These are phyloP conservation scores for Lichtheimia ramosa DNA, from an alignment of 371 early-diverging fungal genomes.

Conservation along the genomic window DNA sequence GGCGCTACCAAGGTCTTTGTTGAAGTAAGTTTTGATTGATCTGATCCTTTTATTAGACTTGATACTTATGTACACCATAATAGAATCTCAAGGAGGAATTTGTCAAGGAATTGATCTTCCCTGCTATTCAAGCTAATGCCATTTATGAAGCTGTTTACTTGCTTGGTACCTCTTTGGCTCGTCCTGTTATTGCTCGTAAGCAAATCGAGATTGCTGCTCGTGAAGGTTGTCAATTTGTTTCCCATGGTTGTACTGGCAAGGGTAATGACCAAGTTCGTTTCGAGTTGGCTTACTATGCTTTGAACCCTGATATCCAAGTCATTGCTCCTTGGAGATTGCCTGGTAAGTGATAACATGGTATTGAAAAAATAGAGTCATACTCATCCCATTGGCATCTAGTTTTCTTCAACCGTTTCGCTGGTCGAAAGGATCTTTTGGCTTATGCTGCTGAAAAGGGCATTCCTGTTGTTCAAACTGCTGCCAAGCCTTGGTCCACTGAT, in stretches of 20 bases:
- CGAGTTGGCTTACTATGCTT: conserved; percentile 96
- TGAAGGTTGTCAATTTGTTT: conserved; percentile 91
- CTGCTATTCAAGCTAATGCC: conserved; percentile 93
- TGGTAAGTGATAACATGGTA: conserved; percentile 52
- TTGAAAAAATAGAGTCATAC: no score
- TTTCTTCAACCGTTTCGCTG: conserved; percentile 94
- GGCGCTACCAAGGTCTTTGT: conserved; percentile 95
- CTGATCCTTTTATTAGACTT: not conserved
- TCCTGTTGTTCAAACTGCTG: conserved; percentile 92
- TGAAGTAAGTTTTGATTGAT: conserved; percentile 56
- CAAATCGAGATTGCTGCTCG: conserved; percentile 91
- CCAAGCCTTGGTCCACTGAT: conserved; percentile 99
- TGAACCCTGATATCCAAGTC: conserved; percentile 90
- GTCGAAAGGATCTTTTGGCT: conserved; percentile 88
- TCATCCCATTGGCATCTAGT: conserved; percentile 36
- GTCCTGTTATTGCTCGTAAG: conserved; percentile 90
- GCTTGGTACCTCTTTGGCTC: conserved; percentile 95
- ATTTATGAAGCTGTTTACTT: conserved; percentile 95
- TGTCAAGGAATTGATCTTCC: conserved; percentile 90
- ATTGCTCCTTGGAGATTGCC: conserved; percentile 96
- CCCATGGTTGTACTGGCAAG: conserved; percentile 98
- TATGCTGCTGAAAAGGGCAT: conserved; percentile 91
- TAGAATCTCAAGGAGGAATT: conserved; percentile 91
- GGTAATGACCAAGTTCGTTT: conserved; percentile 99
- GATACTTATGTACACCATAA: not conserved